Conservation (phyloP, 1,284 basidiomycete genomes). For the Mycena sp. region DNA sequence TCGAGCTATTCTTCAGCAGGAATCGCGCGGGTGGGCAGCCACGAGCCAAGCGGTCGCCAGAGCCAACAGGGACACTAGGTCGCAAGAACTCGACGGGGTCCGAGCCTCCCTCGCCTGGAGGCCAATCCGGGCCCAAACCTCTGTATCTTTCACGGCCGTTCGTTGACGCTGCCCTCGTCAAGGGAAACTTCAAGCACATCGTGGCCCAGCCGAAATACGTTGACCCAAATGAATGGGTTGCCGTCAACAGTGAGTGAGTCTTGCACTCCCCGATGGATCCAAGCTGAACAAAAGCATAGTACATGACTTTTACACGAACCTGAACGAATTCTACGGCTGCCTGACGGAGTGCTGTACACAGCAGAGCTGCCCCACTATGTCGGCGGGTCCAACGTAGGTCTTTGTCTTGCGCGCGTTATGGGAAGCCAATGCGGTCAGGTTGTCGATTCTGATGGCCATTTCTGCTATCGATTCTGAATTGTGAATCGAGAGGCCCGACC, state of each 20-base stretch:
- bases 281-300: slow-evolving; percentile 59
- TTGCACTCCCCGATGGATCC: slow-evolving; percentile 9
- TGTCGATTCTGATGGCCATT: too few species aligned
- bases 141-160: slow-evolving; percentile 95
- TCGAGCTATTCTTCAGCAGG: slow-evolving; percentile 5
- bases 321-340: slow-evolving; percentile 98
- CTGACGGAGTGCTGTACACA: slow-evolving; percentile 94
- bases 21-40: slow-evolving; percentile 31
- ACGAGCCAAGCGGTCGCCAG: slow-evolving; percentile 34
- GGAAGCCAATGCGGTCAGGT: too few species aligned
- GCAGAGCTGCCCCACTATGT: slow-evolving; percentile 93
- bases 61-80: slow-evolving; percentile 25
- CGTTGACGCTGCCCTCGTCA: slow-evolving; percentile 94
- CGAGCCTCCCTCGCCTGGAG: slow-evolving; percentile 57
- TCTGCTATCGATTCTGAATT: too few species aligned
- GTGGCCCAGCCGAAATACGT: slow-evolving; percentile 96
- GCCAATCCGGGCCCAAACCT: slow-evolving; percentile 61
- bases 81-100: slow-evolving; percentile 44
- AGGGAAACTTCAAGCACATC: slow-evolving; percentile 99
- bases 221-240: slow-evolving; percentile 98
- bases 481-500: too few species aligned
- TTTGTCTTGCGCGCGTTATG: not conserved
- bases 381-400: slow-evolving; percentile 85
- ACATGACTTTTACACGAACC: slow-evolving; percentile 95
- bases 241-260: slow-evolving; percentile 86